Evolutionary conservation across 2,329 filamentous ascomycete genomes (phyloP).

Genomic region (Davidsoniella neocaledoniae): DNA sequence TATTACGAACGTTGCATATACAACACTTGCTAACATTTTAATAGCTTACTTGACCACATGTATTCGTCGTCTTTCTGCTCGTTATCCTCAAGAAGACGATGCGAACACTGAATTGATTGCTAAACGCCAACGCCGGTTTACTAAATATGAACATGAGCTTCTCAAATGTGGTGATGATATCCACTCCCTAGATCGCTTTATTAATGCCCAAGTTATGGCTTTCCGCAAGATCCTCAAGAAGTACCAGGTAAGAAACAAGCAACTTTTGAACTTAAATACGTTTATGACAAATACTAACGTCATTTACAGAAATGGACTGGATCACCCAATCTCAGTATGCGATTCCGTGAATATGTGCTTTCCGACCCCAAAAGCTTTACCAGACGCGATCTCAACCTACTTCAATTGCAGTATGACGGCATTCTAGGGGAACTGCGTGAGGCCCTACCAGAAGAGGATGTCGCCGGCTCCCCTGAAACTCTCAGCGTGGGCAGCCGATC

Average conservation of each 20-base stretch:
- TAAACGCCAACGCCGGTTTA: conserved; percentile 34
- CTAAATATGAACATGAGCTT: conserved; percentile 35
- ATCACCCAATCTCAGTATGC: conserved; percentile 44
- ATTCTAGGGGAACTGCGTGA: conserved; percentile 30
- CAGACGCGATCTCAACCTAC: conserved; percentile 41
- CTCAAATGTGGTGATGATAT: conserved; percentile 53
- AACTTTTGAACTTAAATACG: not conserved
- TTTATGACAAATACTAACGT: not conserved
- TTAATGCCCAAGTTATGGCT: conserved; percentile 54
- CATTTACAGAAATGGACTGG: conserved; percentile 59
- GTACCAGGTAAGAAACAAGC: conserved; percentile 39
- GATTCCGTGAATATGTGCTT: conserved; percentile 52
- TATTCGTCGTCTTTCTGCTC: conserved; percentile 30
- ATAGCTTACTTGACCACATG: conserved; percentile 32
- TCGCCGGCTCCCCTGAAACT: conserved; percentile 24
- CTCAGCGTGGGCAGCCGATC: conserved; percentile 15
- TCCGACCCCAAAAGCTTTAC: conserved; percentile 55
- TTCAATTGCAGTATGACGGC: conserved; percentile 34
- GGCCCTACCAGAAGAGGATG: conserved; percentile 24
- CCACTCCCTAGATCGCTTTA: conserved; percentile 52
- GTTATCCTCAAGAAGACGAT: conserved; percentile 21
- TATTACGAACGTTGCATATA: not conserved
- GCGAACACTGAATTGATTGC: conserved; percentile 3
- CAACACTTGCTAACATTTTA: conserved; percentile 14
- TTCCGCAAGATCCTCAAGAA: conserved; percentile 78